Evolutionary conservation across 140 eudicot species (phyloP).

Genomic region (Ambrosia hybrid): DNA sequence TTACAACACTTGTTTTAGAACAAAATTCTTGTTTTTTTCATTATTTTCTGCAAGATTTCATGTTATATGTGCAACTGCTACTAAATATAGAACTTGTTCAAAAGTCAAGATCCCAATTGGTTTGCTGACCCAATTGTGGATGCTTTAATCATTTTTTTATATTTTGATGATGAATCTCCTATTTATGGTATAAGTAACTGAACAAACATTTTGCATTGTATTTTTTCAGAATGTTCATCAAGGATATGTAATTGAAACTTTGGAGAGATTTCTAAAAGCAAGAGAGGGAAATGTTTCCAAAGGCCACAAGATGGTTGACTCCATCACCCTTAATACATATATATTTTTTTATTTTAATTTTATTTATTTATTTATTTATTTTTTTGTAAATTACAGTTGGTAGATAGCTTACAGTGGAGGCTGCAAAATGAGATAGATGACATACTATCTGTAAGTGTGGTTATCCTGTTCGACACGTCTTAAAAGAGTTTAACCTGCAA

Average conservation of each 20-base stretch:
- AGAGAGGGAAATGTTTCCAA: conserved; percentile 73
- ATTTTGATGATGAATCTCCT: neutral
- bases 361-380: neutral
- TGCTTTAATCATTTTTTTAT: no score
- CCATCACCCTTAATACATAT: conserved; percentile 4
- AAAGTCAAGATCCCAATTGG: conserved; percentile 17
- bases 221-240: conserved; percentile 80
- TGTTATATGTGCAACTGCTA: neutral
- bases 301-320: conserved; percentile 74
- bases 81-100: neutral
- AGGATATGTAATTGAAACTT: conserved; percentile 58
- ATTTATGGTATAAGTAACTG: neutral
- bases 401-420: conserved; percentile 77
- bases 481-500: neutral
- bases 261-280: conserved; percentile 69
- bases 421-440: conserved; percentile 71
- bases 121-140: neutral
- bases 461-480: neutral
- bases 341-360: neutral
- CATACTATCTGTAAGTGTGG: conserved; percentile 60
- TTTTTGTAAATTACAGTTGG: conserved; percentile 47
- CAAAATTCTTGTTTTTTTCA: neutral
- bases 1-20: neutral
- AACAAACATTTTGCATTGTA: conserved; percentile 3
- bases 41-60: neutral